Evolutionary conservation across 257 asterid genomes (phyloP).

Genomic region (Solanum bukasovii): DNA sequence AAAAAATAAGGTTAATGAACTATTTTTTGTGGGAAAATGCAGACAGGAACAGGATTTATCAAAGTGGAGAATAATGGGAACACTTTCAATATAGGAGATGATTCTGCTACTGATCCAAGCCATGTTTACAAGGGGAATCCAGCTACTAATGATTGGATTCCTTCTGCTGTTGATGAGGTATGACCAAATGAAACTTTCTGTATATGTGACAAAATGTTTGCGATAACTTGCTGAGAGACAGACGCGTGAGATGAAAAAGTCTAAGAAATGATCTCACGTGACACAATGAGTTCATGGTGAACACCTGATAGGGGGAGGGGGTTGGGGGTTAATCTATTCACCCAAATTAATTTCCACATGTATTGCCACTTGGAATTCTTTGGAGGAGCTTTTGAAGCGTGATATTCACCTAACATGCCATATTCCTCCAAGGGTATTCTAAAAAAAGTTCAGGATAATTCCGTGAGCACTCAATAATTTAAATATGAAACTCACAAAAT

Average conservation of each 20-base stretch:
- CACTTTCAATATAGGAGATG: conserved; percentile 36
- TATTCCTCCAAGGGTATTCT: not conserved
- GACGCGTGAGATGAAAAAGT: not conserved
- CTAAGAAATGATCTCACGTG: not conserved
- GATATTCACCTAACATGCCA: not conserved
- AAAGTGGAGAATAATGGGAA: conserved; percentile 31
- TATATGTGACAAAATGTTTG: not conserved
- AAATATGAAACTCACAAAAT: not conserved
- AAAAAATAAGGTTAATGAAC: not conserved
- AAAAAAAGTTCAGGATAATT: not conserved
- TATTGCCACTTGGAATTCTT: not conserved
- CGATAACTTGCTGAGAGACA: not conserved
- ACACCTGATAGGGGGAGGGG: not conserved
- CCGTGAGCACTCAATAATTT: not conserved
- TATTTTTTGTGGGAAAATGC: not conserved
- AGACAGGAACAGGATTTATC: conserved; percentile 97
- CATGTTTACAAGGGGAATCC: conserved; percentile 66
- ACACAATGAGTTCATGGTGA: not conserved
- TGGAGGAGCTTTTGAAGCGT: not conserved
- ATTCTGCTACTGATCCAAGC: conserved; percentile 40
- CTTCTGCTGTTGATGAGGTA: conserved; percentile 39
- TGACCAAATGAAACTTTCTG: not conserved
- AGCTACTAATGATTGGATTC: conserved; percentile 97
- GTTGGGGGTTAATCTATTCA: not conserved
- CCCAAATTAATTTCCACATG: not conserved